phyloP scores from a whole-genome alignment of 169 alveolate genomes.

The Babesia divergens region DNA sequence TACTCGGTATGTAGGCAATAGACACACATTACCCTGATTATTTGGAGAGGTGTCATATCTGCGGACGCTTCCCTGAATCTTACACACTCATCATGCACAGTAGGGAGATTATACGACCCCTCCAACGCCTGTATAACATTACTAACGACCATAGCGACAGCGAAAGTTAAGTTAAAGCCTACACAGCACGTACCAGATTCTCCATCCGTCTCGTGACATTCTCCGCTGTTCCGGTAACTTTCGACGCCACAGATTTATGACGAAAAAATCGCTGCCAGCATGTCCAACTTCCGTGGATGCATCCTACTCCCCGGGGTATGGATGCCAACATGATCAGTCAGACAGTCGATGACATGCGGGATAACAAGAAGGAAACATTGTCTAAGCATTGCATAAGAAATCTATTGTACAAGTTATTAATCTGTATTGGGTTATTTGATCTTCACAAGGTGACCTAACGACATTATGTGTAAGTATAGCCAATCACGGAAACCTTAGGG shows the following conservation, averaged over 20 bases:
- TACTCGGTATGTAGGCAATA: no score
- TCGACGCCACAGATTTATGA: neutral
- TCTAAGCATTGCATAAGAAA: no score
- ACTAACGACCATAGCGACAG: neutral
- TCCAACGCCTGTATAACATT: constrained; percentile 29
- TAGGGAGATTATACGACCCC: neutral
- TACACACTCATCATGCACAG: constrained; percentile 19
- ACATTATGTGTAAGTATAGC: no score
- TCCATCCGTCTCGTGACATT: constrained; percentile 24
- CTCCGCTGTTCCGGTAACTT: neutral
- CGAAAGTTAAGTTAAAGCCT: neutral
- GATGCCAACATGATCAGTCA: no score
- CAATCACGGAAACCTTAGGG: no score
- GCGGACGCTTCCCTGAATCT: constrained; percentile 29
- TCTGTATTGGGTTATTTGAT: no score
- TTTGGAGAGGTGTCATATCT: constrained; percentile 45
- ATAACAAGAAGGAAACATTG: no score
- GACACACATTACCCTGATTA: constrained; percentile 35
- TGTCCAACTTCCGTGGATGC: neutral
- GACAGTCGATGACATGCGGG: no score
- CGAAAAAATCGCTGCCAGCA: neutral
- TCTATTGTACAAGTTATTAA: no score
- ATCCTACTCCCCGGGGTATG: neutral
- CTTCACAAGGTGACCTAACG: no score
- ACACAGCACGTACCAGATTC: constrained; percentile 17